phyloP scores from a whole-genome alignment of 768 basidiomycete genomes.

The Hygrocybe coccinea region DNA sequence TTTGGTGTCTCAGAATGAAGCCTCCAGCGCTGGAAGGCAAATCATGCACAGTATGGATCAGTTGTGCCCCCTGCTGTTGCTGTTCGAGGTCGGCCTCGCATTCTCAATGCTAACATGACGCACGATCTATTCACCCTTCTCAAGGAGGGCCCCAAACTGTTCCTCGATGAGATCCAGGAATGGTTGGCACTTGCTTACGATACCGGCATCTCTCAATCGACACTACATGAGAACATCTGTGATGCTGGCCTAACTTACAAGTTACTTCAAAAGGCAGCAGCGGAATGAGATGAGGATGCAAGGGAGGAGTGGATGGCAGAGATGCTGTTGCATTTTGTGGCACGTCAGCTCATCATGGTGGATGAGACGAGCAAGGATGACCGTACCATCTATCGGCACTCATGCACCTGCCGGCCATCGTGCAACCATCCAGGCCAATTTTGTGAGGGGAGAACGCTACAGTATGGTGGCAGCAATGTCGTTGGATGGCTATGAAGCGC shows the following conservation, averaged over 20 bases:
- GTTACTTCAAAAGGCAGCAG: background rate
- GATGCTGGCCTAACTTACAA: slow-evolving; percentile 1
- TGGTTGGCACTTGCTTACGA: slow-evolving; percentile 1
- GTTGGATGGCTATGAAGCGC: slow-evolving; percentile 7
- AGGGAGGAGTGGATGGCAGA: slow-evolving; percentile 3
- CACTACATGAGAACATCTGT: background rate
- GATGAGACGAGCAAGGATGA: background rate
- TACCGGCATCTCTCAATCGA: background rate
- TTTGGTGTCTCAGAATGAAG: slow-evolving; percentile 12
- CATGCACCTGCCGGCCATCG: background rate
- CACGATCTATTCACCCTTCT: background rate
- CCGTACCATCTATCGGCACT: too few species aligned
- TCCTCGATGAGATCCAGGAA: slow-evolving; percentile 3
- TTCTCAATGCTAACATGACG: slow-evolving; percentile 4
- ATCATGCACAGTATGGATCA: slow-evolving; percentile 2
- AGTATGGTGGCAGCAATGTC: background rate
- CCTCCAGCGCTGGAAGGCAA: slow-evolving; percentile 7
- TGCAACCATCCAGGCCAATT: slow-evolving; percentile 1
- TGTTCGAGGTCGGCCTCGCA: slow-evolving; percentile 11
- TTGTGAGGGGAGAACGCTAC: background rate
- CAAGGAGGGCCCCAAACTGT: slow-evolving; percentile 1
- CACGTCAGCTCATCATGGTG: background rate
- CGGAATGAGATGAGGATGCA: background rate
- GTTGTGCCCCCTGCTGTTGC: slow-evolving; percentile 7
- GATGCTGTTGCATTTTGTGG: background rate